Evolutionary conservation across 768 basidiomycete genomes (phyloP).

Genomic region (Lentinula boryana): DNA sequence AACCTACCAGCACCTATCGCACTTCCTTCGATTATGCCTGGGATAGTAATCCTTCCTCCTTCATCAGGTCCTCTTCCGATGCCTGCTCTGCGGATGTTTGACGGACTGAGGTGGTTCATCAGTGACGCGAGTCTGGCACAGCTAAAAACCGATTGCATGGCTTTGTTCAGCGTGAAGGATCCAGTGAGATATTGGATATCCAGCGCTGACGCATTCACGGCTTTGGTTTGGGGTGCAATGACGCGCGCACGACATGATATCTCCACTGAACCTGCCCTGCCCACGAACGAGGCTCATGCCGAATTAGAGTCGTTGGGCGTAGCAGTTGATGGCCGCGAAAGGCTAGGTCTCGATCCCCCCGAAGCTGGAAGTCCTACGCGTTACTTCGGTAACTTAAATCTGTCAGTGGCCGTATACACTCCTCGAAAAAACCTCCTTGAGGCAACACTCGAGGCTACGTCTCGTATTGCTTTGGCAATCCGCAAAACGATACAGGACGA

Average conservation of each 20-base stretch:
- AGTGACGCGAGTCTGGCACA: neutral
- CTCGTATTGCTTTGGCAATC: neutral
- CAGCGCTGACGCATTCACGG: conserved; percentile 4
- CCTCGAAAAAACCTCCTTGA: neutral
- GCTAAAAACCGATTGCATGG: neutral
- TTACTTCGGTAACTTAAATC: conserved; percentile 5
- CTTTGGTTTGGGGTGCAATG: conserved; percentile 7
- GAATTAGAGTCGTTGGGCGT: conserved; percentile 1
- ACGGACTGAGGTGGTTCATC: conserved; percentile 4
- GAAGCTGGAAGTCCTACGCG: neutral
- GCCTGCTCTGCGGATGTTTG: neutral
- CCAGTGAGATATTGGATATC: neutral
- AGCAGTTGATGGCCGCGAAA: conserved; percentile 2
- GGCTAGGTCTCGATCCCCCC: neutral
- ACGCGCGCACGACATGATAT: conserved; percentile 2
- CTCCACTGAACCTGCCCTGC: neutral
- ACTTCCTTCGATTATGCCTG: neutral
- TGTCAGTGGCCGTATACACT: neutral
- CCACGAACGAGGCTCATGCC: neutral
- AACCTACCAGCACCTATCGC: neutral
- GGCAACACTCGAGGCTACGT: neutral
- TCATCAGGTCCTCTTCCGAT: neutral
- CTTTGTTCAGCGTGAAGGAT: neutral
- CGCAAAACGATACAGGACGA: neutral
- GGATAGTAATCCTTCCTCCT: neutral